phyloP scores from a whole-genome alignment of 371 early-diverging fungal species.

The Gilbertella persicaria region DNA sequence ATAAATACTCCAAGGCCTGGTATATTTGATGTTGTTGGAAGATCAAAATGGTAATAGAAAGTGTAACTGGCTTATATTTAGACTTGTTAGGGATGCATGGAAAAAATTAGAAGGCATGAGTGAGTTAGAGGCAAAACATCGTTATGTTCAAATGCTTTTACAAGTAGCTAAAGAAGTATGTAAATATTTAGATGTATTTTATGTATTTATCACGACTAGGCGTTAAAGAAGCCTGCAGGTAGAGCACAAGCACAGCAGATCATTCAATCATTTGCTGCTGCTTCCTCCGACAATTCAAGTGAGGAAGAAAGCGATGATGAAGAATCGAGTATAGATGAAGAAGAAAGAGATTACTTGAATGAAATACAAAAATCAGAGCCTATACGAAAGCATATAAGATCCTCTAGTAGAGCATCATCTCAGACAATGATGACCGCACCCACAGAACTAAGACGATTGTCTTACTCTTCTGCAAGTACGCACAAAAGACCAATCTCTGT shows the following conservation, averaged over 20 bases:
- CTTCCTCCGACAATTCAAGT: slow-evolving; percentile 22
- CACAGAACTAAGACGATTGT: slow-evolving; percentile 17
- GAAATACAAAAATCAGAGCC: slow-evolving; percentile 13
- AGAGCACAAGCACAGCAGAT: slow-evolving; percentile 45
- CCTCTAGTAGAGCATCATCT: slow-evolving; percentile 31
- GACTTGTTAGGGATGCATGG: slow-evolving; percentile 39
- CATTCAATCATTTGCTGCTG: slow-evolving; percentile 44
- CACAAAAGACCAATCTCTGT: slow-evolving; percentile 1
- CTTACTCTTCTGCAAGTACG: slow-evolving; percentile 10
- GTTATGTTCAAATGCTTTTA: slow-evolving; percentile 35
- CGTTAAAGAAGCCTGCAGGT: slow-evolving; percentile 42
- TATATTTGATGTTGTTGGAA: slow-evolving; percentile 51
- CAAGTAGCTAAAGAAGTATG: slow-evolving; percentile 31
- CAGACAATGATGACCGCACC: slow-evolving; percentile 32
- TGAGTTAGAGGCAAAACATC: slow-evolving; percentile 30
- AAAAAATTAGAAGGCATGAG: slow-evolving; percentile 29
- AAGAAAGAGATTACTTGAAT: slow-evolving; percentile 18
- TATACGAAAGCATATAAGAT: slow-evolving; percentile 8
- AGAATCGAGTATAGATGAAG: slow-evolving; percentile 26
- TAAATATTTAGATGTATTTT: background rate
- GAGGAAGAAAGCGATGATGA: slow-evolving; percentile 29
- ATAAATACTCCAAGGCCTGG: slow-evolving; percentile 43
- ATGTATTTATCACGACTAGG: slow-evolving; percentile 20
- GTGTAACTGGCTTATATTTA: slow-evolving; percentile 2
- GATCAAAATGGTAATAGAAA: slow-evolving; percentile 46